A percentile compares a stretch with the other conserved stretches of the same genome.
These are phyloP conservation scores for Acanthamoeba sp. DNA, from an alignment of 208 protist genomes.

Conservation along the genomic window DNA sequence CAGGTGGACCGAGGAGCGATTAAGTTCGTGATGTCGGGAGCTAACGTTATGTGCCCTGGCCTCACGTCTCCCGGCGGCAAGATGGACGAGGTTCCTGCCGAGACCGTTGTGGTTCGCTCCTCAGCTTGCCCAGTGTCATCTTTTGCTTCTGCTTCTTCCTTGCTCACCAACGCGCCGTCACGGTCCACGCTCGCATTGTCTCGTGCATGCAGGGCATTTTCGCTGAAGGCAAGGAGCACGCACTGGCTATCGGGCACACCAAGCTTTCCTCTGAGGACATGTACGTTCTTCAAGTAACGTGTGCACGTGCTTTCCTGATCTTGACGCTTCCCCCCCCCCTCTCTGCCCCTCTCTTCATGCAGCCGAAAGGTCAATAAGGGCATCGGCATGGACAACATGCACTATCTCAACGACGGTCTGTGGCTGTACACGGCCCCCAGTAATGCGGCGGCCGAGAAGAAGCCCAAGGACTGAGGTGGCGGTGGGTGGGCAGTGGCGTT, in stretches of 20 bases:
- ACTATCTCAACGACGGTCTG: conserved; percentile 97
- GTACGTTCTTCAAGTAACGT: too few species aligned
- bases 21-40: conserved; percentile 97
- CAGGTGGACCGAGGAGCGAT: conserved; percentile 98
- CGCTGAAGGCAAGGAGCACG: conserved; percentile 97
- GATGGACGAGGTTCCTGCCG: conserved; percentile 83
- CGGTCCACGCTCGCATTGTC: not conserved
- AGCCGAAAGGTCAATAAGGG: conserved; percentile 91
- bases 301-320: too few species aligned
- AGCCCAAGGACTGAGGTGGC: conserved; percentile 36
- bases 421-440: conserved; percentile 90
- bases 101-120: conserved; percentile 69
- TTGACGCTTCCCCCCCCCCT: too few species aligned
- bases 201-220: conserved; percentile 89
- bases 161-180: not conserved
- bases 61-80: conserved; percentile 95
- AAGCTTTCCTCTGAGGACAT: conserved; percentile 96
- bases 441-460: conserved; percentile 32
- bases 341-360: not conserved
- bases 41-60: conserved; percentile 98
- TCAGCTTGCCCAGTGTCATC: not conserved
- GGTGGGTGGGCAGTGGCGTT: too few species aligned
- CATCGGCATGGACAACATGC: conserved; percentile 97
- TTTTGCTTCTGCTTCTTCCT: too few species aligned
- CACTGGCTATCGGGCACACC: conserved; percentile 94